Conservation (phyloP, 257 asterid species). For the Verbena officinalis region DNA sequence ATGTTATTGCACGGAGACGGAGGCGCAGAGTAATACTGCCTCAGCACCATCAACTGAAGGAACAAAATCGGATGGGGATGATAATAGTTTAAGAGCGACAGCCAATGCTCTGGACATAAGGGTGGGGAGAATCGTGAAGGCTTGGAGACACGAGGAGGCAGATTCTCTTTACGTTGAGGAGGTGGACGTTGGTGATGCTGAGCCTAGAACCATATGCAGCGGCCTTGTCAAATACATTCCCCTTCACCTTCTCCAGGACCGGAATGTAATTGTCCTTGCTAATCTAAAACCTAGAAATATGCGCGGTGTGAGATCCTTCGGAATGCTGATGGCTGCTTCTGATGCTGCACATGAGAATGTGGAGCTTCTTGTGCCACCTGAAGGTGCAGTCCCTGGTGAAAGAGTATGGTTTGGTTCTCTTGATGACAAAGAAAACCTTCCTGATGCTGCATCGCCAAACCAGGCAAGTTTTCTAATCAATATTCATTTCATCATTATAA, state of each 20-base stretch:
- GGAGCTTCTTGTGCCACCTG: slow-evolving; percentile 88
- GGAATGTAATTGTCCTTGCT: slow-evolving; percentile 79
- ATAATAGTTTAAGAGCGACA: slow-evolving; percentile 46
- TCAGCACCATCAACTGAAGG: background rate
- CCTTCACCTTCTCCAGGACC: slow-evolving; percentile 72
- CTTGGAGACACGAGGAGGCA: slow-evolving; percentile 93
- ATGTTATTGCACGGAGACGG: slow-evolving; percentile 53
- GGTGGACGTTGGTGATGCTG: slow-evolving; percentile 89
- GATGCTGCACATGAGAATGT: slow-evolving; percentile 86
- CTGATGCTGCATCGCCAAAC: slow-evolving; percentile 85
- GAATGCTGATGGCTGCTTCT: slow-evolving; percentile 99
- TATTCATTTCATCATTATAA: background rate
- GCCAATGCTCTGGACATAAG: slow-evolving; percentile 82
- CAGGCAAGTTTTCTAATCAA: slow-evolving; percentile 57
- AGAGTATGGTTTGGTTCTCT: slow-evolving; percentile 91
- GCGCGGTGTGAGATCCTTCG: slow-evolving; percentile 90
- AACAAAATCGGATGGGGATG: slow-evolving; percentile 22
- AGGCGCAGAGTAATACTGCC: too few relatives aligned
- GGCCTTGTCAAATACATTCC: slow-evolving; percentile 85
- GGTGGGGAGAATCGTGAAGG: slow-evolving; percentile 74
- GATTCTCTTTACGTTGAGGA: slow-evolving; percentile 96
- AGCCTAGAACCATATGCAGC: slow-evolving; percentile 89
- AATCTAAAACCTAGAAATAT: slow-evolving; percentile 96
- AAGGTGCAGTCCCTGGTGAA: slow-evolving; percentile 80
- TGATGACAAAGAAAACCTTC: slow-evolving; percentile 68